Evolutionary conservation across 139 green algal species (phyloP).

Genomic region (Dunaliella primolecta): DNA sequence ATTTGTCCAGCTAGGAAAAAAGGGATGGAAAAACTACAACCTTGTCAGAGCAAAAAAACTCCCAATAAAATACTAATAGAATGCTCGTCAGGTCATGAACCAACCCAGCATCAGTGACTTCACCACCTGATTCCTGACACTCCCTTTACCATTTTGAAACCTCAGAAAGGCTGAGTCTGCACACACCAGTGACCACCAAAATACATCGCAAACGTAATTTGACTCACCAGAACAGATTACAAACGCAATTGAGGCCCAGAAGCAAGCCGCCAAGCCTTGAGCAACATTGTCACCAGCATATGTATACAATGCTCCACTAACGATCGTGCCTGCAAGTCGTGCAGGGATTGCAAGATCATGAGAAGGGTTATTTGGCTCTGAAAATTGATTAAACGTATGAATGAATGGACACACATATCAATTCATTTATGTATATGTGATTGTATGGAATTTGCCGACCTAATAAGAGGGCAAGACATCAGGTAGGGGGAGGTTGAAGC

Average conservation of each 20-base stretch:
- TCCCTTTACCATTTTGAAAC: too few relatives aligned
- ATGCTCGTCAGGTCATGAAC: too few relatives aligned
- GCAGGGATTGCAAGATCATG: background rate
- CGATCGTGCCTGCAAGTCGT: slow-evolving; percentile 58
- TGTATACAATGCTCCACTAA: slow-evolving; percentile 73
- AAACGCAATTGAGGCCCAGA: slow-evolving; percentile 64
- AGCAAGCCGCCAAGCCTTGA: slow-evolving; percentile 74
- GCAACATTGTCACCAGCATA: slow-evolving; percentile 54
- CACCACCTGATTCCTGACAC: too few relatives aligned
- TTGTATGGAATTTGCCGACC: background rate
- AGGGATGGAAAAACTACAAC: too few relatives aligned
- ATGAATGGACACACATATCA: background rate
- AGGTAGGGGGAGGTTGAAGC: too few relatives aligned
- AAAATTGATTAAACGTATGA: background rate
- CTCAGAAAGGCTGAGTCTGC: too few relatives aligned
- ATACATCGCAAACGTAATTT: too few relatives aligned
- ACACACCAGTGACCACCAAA: too few relatives aligned
- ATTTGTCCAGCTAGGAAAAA: too few relatives aligned
- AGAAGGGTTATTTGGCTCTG: background rate
- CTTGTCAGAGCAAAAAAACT: too few relatives aligned
- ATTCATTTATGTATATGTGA: background rate
- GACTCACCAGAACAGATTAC: slow-evolving; percentile 30
- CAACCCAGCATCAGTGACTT: too few relatives aligned
- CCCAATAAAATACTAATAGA: too few relatives aligned
- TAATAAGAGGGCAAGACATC: background rate